A percentile compares a stretch with the other conserved stretches of the same genome.
Conservation (phyloP, 768 basidiomycete species). For the Kondoa malvinella region DNA sequence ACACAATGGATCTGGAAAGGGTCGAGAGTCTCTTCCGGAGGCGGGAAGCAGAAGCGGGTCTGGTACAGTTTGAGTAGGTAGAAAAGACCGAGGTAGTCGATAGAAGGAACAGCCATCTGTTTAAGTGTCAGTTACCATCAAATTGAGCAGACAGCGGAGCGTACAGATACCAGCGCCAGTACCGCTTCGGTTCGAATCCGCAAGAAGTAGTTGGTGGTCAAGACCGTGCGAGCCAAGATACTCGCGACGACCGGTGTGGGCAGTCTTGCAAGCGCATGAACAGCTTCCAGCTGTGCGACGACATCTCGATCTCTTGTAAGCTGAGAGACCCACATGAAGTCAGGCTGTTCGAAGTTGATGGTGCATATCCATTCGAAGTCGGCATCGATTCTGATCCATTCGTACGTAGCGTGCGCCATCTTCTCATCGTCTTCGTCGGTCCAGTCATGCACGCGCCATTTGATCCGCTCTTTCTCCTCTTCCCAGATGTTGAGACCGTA, state of each 20-base stretch:
- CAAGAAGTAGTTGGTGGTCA: constrained; percentile 90
- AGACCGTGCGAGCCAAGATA: constrained; percentile 72
- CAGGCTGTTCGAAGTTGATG: constrained; percentile 80
- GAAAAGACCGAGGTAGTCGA: constrained; percentile 81
- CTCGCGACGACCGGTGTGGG: constrained; percentile 37
- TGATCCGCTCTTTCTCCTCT: constrained; percentile 47
- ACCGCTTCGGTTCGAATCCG: constrained; percentile 92
- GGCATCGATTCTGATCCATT: constrained; percentile 98
- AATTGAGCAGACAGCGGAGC: not conserved
- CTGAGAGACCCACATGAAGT: constrained; percentile 98
- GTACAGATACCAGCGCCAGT: constrained; percentile 41
- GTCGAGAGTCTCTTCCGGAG: constrained; percentile 51
- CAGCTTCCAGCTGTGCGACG: constrained; percentile 94
- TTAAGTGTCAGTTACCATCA: constrained; percentile 46
- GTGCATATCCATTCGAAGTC: constrained; percentile 98
- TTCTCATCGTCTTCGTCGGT: constrained; percentile 83
- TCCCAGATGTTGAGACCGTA: constrained; percentile 93
- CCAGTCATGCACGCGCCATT: constrained; percentile 91
- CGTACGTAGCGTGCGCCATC: constrained; percentile 92
- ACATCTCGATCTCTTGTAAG: constrained; percentile 90
- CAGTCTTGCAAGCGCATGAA: constrained; percentile 51
- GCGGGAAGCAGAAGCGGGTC: constrained; percentile 53
- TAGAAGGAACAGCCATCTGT: constrained; percentile 61
- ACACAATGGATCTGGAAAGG: constrained; percentile 73
- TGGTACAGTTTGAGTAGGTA: constrained; percentile 90